Evolutionary conservation across 1,284 basidiomycete species (phyloP).

Genomic region (Naganishia cerealis): DNA sequence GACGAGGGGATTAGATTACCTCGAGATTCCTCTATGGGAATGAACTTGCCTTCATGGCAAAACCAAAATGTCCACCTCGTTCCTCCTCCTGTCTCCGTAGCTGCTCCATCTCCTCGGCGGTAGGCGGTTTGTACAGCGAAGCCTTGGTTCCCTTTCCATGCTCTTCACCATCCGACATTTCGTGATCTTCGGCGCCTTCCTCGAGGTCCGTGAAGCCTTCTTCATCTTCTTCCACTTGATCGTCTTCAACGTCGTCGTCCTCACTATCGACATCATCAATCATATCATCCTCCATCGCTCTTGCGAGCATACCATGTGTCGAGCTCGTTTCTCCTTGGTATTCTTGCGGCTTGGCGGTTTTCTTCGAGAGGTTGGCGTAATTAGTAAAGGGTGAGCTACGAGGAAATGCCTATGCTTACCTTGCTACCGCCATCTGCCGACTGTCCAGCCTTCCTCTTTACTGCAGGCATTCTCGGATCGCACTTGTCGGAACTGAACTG

Average conservation of each 20-base stretch:
- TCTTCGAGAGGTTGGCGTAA: neutral
- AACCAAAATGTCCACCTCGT: constrained; percentile 46
- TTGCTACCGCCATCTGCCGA: constrained; percentile 1
- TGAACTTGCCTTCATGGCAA: constrained; percentile 35
- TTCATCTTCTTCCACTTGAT: constrained; percentile 36
- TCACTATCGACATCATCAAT: constrained; percentile 28
- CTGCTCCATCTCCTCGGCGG: constrained; percentile 66
- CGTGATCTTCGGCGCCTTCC: constrained; percentile 21
- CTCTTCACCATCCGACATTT: constrained; percentile 9
- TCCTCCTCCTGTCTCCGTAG: constrained; percentile 41
- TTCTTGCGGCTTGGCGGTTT: constrained; percentile 20
- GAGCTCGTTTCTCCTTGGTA: constrained; percentile 27
- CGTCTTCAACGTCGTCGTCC: constrained; percentile 18
- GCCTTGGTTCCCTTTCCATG: constrained; percentile 33
- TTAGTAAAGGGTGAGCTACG: neutral
- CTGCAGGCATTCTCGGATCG: constrained; percentile 17
- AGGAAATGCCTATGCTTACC: neutral
- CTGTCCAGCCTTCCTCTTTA: constrained; percentile 26
- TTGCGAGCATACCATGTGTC: constrained; percentile 30
- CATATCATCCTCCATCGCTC: constrained; percentile 35
- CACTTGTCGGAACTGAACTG: neutral
- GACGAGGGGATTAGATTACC: neutral
- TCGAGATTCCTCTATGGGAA: neutral
- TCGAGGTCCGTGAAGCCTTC: constrained; percentile 38
- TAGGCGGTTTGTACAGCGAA: constrained; percentile 57